These are phyloP conservation scores for Sisymbrium altissimum DNA, from an alignment of 345 rosid genomes.

Conservation along the genomic window DNA sequence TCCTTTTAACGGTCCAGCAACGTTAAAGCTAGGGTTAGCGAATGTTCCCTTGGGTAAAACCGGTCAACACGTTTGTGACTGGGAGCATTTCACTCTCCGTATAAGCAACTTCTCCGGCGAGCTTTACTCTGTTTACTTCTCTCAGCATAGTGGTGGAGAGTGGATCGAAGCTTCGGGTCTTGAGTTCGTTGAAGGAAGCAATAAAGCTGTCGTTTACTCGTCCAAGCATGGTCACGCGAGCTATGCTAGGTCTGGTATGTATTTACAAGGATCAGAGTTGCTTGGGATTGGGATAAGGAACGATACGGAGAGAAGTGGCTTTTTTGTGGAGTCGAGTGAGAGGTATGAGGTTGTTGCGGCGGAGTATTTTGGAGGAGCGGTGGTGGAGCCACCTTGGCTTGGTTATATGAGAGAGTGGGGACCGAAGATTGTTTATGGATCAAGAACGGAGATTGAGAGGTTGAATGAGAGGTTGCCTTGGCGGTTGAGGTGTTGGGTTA, in stretches of 20 bases:
- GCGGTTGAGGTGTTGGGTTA: conserved; percentile 37
- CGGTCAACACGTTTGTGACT: conserved; percentile 89
- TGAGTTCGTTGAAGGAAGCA: conserved; percentile 55
- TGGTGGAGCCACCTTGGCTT: conserved; percentile 73
- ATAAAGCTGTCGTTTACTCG: conserved; percentile 65
- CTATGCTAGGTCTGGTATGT: conserved; percentile 61
- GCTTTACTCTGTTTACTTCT: conserved; percentile 70
- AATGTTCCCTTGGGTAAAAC: conserved; percentile 47
- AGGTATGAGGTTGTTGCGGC: conserved; percentile 66
- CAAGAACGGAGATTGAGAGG: conserved; percentile 57
- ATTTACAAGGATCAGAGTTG: conserved; percentile 59
- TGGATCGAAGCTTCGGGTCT: conserved; percentile 73
- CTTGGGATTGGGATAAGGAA: conserved; percentile 77
- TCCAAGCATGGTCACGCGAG: conserved; percentile 79
- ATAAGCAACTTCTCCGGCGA: conserved; percentile 79
- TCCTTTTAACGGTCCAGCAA: conserved; percentile 92
- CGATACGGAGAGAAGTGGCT: conserved; percentile 52
- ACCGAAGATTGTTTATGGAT: conserved; percentile 55
- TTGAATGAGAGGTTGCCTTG: conserved; percentile 45
- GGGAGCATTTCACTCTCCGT: conserved; percentile 92
- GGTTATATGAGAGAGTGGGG: conserved; percentile 94
- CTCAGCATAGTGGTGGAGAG: conserved; percentile 88
- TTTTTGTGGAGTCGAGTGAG: conserved; percentile 56
- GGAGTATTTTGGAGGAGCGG: conserved; percentile 57
- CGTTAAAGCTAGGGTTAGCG: conserved; percentile 53